Evolutionary conservation across 2,329 filamentous ascomycete genomes (phyloP), one percentile per base, ranked within the genome.

Genomic region (Ophiobolus disseminans): DNA sequence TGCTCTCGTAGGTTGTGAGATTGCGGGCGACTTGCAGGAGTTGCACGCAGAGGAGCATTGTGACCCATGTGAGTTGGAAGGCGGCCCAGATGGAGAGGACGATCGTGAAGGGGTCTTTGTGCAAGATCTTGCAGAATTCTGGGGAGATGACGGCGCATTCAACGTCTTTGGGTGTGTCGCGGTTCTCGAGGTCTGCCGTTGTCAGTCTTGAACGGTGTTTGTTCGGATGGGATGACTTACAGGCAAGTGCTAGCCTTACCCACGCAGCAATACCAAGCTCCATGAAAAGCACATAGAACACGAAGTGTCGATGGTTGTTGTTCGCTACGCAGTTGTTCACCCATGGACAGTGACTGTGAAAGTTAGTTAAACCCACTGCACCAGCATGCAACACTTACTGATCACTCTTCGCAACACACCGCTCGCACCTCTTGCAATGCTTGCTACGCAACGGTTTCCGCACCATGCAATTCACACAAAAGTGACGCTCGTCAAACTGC

Each of bases 281-380:
- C 54, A 99, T 77, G 63, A 76, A 86, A 32, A 95, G 76, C 14
- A 99, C 82, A 70, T 97, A 99, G 40, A 97, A 78, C 66, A 97
- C 89, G 73, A 99, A 99, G 62, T 97, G 92, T 11, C 94, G 87
- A 67, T 97, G 89, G 72, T 97, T 99, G 77, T 97, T 97, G 56
- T 94, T 84, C 34, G 90, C 94, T 32, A 99, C 85, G 65, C 94
- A 99, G 74, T 97, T 97, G 75, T 96, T 89, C 19, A 97, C 90
- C 94, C 94, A 99, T 0, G 94, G 94, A 67, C 94, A 99, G 70
- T 99, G 94, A 68, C 91, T 95, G 58, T 23, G n/a, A 35, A 10
- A 3, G 39, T 69, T 55, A 70, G 66, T 38, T 36, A 28, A 6
- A 32, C 32, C 4, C 31, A 35, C 10, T 1, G 17, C 2, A 26